A percentile compares a stretch with the other conserved stretches of the same genome.
Conservation (phyloP, 352 stramenopile species). For the Pythium dissimile region DNA sequence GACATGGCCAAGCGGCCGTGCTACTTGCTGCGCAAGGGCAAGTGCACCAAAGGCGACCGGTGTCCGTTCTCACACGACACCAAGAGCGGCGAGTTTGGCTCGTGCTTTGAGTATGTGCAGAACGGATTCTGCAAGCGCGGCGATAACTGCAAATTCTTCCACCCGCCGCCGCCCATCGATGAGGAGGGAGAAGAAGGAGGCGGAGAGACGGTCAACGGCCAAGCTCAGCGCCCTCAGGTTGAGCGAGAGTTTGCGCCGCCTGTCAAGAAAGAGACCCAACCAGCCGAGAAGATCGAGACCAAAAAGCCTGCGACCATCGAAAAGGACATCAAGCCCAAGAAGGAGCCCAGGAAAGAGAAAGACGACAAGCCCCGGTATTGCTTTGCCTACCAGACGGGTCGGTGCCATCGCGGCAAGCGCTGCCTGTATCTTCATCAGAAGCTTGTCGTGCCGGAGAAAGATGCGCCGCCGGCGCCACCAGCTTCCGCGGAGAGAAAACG, state of each 20-base stretch:
- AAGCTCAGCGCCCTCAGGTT: no score
- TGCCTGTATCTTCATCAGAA: constrained; percentile 65
- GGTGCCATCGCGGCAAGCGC: constrained; percentile 68
- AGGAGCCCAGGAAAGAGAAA: constrained; percentile 5
- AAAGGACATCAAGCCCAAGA: constrained; percentile 3
- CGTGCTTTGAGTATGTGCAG: constrained; percentile 80
- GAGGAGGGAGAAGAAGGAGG: constrained; percentile 10
- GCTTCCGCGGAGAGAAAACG: constrained; percentile 11
- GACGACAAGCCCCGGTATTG: constrained; percentile 53
- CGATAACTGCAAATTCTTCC: constrained; percentile 70
- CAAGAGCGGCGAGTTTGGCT: constrained; percentile 68
- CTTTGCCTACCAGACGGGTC: constrained; percentile 73
- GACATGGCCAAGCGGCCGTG: constrained; percentile 50
- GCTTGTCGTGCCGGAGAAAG: constrained; percentile 24
- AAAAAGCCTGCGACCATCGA: background rate
- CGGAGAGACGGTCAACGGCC: no score
- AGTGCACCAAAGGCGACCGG: constrained; percentile 63
- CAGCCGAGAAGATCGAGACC: background rate
- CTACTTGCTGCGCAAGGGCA: constrained; percentile 75
- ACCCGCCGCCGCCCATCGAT: constrained; percentile 22
- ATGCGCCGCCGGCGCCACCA: background rate
- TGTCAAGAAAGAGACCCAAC: background rate
- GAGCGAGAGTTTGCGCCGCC: background rate
- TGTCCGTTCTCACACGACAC: constrained; percentile 77
- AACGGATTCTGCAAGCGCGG: constrained; percentile 65